Conservation (phyloP, 768 basidiomycete genomes). For the Serpula lacrymans region DNA sequence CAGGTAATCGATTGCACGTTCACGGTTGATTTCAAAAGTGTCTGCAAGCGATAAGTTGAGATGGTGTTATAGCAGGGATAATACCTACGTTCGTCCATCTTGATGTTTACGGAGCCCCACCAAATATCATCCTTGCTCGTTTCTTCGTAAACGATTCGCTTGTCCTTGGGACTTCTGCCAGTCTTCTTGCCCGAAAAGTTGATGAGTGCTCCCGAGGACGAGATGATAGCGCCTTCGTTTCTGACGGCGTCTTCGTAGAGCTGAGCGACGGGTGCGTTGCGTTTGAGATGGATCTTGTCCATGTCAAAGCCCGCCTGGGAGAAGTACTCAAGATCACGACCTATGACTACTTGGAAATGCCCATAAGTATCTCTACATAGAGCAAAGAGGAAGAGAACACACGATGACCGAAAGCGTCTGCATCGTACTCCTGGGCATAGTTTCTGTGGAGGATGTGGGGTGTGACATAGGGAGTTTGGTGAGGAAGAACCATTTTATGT, state of each 20-base stretch:
- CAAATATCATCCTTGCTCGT: constrained; percentile 95
- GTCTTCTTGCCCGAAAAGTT: constrained; percentile 99
- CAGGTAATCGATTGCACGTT: constrained; percentile 97
- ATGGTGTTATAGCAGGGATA: background rate
- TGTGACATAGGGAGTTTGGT: constrained; percentile 81
- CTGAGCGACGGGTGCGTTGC: constrained; percentile 85
- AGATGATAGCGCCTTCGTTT: constrained; percentile 98
- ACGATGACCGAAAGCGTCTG: constrained; percentile 59
- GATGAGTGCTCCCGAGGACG: constrained; percentile 93
- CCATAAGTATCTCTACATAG: constrained; percentile 7
- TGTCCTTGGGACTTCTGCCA: constrained; percentile 96
- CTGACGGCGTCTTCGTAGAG: constrained; percentile 98
- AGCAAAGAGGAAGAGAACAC: constrained; percentile 24
- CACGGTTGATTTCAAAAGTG: constrained; percentile 99
- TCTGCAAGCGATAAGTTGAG: constrained; percentile 40
- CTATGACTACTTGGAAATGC: constrained; percentile 60
- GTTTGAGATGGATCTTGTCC: constrained; percentile 93
- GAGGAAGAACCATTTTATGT: constrained; percentile 58
- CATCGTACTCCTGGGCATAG: constrained; percentile 74
- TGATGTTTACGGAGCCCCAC: constrained; percentile 99
- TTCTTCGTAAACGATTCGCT: constrained; percentile 98
- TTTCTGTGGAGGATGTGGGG: constrained; percentile 87
- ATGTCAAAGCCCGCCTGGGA: constrained; percentile 99
- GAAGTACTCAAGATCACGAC: constrained; percentile 93
- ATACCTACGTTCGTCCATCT: constrained; percentile 89